Evolutionary conservation across 768 basidiomycete species (phyloP), one percentile per base, ranked within the genome.

Genomic region (Trametes gibbosa): DNA sequence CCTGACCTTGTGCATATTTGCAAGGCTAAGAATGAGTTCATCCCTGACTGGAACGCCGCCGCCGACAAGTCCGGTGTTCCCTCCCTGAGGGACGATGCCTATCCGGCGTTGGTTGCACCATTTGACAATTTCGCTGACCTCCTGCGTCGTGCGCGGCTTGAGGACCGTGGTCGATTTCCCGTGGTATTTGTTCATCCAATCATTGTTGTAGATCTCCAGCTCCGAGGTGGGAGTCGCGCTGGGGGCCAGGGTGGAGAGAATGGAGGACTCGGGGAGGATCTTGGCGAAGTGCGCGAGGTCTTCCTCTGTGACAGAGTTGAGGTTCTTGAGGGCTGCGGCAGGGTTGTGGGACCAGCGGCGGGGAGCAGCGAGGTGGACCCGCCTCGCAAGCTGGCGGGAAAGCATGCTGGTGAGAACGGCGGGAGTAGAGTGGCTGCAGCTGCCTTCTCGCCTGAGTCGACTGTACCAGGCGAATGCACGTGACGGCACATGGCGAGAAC

Each of bases 61-160:
- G 56, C 95, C 97, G 37, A 99, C 97, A 13, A 99, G 83, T 16
- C 97, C 97, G 0, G 97, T 99, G 76, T 99, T 99, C 46, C 97
- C 97, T 47, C 97, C 96, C 73, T 99, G 97, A 1, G 97, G 97
- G 2, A 97, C 95, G 53, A 98, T 83, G n/a, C 87, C 87, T 41
- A 99, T 89, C 54, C 83, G 80, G 56, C 84, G 81, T 53, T 87
- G 79, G 65, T 87, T 84, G 73, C 97, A 98, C 79, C 87, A 92
- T 69, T 86, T 87, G 69, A 98, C 78, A 53, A 98, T 89, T 65
- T 89, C 77, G 72, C 88, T 89, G 70, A 98, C 94, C 75, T 99
- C 86, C 61, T 90, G 76, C 0, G 92, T 90, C 1, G 90, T 86
- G 66, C 86, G 90, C 5, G 97, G 97, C 70, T 89, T 92, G 51